phyloP scores from a whole-genome alignment of 345 rosid genomes.

The Chamaenerion angustifolium region DNA sequence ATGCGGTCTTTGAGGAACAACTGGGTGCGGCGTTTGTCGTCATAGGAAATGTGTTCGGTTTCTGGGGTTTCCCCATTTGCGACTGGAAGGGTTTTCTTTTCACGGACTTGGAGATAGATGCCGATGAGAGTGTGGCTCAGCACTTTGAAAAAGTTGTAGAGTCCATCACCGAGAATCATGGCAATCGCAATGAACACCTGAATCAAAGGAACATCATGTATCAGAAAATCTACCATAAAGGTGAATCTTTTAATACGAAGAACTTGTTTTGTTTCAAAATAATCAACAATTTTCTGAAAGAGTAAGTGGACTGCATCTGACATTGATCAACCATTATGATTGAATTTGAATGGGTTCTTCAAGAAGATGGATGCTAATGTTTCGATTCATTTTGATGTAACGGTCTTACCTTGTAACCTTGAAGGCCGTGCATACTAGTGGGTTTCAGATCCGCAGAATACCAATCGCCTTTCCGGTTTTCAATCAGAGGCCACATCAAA shows the following conservation, averaged over 20 bases:
- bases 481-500: constrained; percentile 17
- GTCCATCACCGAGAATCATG: constrained; percentile 15
- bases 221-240: constrained; percentile 5
- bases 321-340: too few relatives aligned
- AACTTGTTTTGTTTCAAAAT: too few relatives aligned
- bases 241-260: too few relatives aligned
- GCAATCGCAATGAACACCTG: constrained; percentile 15
- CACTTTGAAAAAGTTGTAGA: constrained; percentile 17
- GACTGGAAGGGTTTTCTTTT: constrained; percentile 4
- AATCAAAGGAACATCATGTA: too few relatives aligned
- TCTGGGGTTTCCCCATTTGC: neutral
- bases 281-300: too few relatives aligned
- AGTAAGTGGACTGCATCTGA: too few relatives aligned
- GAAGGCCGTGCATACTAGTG: constrained; percentile 12
- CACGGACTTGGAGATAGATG: constrained; percentile 3
- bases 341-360: too few relatives aligned
- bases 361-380: too few relatives aligned
- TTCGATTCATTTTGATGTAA: too few relatives aligned
- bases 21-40: constrained; percentile 8
- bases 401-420: constrained; percentile 12
- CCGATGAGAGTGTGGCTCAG: constrained; percentile 6
- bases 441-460: constrained; percentile 3
- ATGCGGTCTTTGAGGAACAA: constrained; percentile 17
- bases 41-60: constrained; percentile 7
- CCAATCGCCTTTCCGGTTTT: constrained; percentile 11